Conservation (phyloP, 768 basidiomycete genomes). For the Rhodotorula taiwanensis region DNA sequence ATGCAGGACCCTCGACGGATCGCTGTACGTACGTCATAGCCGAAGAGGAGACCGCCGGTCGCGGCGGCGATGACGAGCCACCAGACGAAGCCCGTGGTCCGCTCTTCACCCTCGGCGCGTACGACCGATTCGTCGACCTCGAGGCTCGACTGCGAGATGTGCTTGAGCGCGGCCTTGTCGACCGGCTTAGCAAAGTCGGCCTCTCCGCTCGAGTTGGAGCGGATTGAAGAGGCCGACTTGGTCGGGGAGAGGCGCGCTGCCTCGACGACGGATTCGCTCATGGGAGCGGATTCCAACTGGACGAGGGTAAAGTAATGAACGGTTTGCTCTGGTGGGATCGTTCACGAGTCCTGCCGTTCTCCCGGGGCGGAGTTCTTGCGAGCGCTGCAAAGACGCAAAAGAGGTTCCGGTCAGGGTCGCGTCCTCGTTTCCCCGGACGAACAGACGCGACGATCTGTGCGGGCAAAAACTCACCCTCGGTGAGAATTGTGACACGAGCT, state of each 20-base stretch:
- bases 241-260: background rate
- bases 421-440: background rate
- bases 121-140: slow-evolving; percentile 37
- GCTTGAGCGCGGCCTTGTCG: slow-evolving; percentile 24
- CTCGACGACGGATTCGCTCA: background rate
- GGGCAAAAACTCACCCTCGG: slow-evolving; percentile 13
- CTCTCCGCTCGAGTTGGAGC: slow-evolving; percentile 23
- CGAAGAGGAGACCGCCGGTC: slow-evolving; percentile 33
- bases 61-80: slow-evolving; percentile 53
- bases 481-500: slow-evolving; percentile 31
- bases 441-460: too few relatives aligned
- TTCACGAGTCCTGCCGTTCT: slow-evolving; percentile 1
- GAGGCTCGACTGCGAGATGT: slow-evolving; percentile 20
- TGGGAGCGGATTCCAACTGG: too few relatives aligned
- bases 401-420: background rate
- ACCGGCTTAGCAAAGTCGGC: slow-evolving; percentile 25
- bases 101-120: slow-evolving; percentile 43
- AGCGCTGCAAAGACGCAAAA: background rate
- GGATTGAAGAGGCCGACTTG: slow-evolving; percentile 8
- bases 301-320: background rate
- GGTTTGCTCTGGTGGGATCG: background rate
- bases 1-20: fast-evolving
- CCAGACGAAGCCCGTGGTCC: slow-evolving; percentile 68
- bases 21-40: slow-evolving; percentile 26
- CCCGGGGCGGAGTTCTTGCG: slow-evolving; percentile 27